Evolutionary conservation across 257 asterid species (phyloP), one percentile per base, ranked within the genome.

Genomic region (Leptodermis oblonga): DNA sequence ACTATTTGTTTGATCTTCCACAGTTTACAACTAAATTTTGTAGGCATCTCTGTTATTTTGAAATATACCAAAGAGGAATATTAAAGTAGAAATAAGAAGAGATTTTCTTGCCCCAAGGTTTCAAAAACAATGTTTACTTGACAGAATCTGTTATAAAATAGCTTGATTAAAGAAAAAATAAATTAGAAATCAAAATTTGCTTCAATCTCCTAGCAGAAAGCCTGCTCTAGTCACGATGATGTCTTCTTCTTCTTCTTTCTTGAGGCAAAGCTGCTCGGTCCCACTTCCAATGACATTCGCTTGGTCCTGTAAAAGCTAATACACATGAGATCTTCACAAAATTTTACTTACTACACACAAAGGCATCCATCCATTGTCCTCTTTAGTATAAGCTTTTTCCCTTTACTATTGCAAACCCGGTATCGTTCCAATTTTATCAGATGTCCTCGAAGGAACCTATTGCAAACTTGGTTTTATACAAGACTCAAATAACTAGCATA

Each of bases 171-270:
- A n/a, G 56, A 1, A 31, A 10, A 25, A 54, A 28, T 22, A 54
- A 25, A 23, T 54, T 22, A 20, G 20, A 28, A 52, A 52, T n/a
- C 58, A 52, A n/a, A n/a, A 22, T n/a, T n/a, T n/a, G n/a, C n/a
- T n/a, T n/a, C n/a, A n/a, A n/a, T n/a, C n/a, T n/a, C n/a, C 13
- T 22, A 52, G 10, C 28, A 28, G 58, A 52, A 2, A 22, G 23
- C n/a, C 55, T 20, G 55, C 30, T 22, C 28, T 51, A 20, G 23
- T 52, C 28, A 52, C 23, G 58, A 52, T n/a, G 30, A 14, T 22
- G 75, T 80, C 89, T 90, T 92, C 83, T 79, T 88, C 83, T 90
- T 90, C 89, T 92, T 92, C 85, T 86, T 88, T 79, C 88, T 87
- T 9, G 97, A 79, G 62, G 89, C 93, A 79, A 76, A 79, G 81